Conservation (phyloP, 345 rosid species). For the Orychophragmus violaceus region DNA sequence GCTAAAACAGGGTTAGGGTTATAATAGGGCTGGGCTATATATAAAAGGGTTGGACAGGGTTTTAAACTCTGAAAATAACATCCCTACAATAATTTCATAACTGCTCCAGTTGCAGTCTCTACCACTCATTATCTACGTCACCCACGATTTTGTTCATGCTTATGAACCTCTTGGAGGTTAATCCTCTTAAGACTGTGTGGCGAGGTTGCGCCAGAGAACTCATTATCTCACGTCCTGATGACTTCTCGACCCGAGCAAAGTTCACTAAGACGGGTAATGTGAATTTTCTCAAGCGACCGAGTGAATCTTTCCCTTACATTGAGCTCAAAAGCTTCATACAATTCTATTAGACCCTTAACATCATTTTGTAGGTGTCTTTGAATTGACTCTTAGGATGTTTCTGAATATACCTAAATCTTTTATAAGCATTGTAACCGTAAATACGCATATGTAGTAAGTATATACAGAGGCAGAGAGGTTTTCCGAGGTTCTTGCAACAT, state of each 20-base stretch:
- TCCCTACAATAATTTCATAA: no score
- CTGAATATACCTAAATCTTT: conserved; percentile 30
- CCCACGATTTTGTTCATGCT: background rate
- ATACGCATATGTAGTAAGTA: background rate
- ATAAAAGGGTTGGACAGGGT: no score
- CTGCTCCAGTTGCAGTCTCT: no score
- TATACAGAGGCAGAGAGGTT: no score
- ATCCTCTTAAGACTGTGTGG: conserved; percentile 37
- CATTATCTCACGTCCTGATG: conserved; percentile 17
- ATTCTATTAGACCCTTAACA: conserved; percentile 33
- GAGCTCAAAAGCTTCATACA: conserved; percentile 54
- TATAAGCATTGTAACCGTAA: background rate
- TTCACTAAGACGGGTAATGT: conserved; percentile 25
- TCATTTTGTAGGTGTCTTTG: conserved; percentile 1
- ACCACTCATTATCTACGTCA: conserved; percentile 21
- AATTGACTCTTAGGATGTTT: conserved; percentile 30
- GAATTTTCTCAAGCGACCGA: conserved; percentile 31
- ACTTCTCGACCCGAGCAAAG: background rate
- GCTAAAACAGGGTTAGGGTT: no score
- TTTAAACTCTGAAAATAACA: no score
- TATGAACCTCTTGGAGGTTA: conserved; percentile 24
- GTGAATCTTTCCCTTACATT: conserved; percentile 42
- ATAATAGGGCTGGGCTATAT: no score
- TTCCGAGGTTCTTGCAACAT: no score
- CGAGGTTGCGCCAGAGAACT: conserved; percentile 31